Base-by-base conservation (phyloP, 192 early-diverging fungal species). In the Dissophora globulifera region DNA sequence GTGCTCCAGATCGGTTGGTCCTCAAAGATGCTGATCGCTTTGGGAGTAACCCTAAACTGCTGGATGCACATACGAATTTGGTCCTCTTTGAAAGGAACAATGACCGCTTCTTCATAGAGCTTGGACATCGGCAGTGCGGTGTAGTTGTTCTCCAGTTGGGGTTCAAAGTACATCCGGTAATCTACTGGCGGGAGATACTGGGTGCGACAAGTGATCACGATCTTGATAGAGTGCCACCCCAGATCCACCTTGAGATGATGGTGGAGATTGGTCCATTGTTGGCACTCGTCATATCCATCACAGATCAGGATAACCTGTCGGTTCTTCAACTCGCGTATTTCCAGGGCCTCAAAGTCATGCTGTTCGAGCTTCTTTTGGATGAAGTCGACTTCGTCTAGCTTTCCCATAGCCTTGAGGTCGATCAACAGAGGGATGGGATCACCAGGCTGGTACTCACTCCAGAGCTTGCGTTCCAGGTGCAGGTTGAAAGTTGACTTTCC, bases 401-500 rank as follows among this genome's bases (percentile, higher is more conserved):
- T n/a, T 27, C 32, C 52, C 29, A 54, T 54, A 6, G 29, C 29
- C 8, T 27, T 27, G 17, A 54, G 32, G 52, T 54, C 32, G 52
- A 54, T 54, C 8, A 20, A 54, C 1, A 54, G 52, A 11, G 52
- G 52, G 20, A 54, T 38, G 0, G 52, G 17, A 0, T 19, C 32
- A 10, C 31, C n/a, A 11, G 6, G 19, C 9, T 54, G 29, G 20
- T 54, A 54, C 6, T 35, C 30, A 17, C 17, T 20, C 52, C 52
- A 54, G 16, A 54, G 20, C 22, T 10, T 31, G 13, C 32, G n/a
- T 19, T 54, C 52, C 5, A 54, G 52, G 1, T 54, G n/a, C 19
- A 15, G 52, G 32, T 35, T 54, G 52, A 32, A 54, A 19, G 52
- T 38, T 20, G 30, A 54, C 33, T 54, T 54, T 17, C 52, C 52